These are phyloP conservation scores for Pinus tabuliformis DNA, from an alignment of 75 land plant species.

Conservation along the genomic window DNA sequence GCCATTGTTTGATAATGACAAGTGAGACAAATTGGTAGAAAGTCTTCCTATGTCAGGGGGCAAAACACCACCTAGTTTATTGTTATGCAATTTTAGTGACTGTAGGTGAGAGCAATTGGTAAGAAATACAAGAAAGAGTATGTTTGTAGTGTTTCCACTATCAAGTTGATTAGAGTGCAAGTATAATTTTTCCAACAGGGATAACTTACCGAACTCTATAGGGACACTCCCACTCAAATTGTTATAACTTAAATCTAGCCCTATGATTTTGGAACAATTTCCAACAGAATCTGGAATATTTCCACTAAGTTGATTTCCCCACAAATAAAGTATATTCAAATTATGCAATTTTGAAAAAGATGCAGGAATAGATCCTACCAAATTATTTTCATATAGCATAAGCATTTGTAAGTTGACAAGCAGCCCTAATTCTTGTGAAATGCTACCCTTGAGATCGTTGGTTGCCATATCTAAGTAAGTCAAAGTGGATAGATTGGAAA, in stretches of 20 bases:
- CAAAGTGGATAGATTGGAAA: slow-evolving; percentile 12
- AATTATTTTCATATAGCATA: no score
- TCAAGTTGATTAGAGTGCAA: neutral
- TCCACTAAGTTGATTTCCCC: slow-evolving; percentile 13
- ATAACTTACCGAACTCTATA: slow-evolving; percentile 16
- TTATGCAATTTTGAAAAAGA: no score
- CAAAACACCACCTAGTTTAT: neutral
- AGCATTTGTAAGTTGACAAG: slow-evolving; percentile 5
- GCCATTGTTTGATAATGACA: neutral
- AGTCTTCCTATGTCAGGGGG: neutral
- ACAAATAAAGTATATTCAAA: neutral
- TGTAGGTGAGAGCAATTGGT: neutral
- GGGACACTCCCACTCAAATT: slow-evolving; percentile 26
- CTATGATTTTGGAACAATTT: neutral
- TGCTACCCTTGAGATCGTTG: slow-evolving; percentile 32
- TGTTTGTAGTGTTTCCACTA: neutral
- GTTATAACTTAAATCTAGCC: slow-evolving; percentile 10
- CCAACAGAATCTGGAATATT: slow-evolving; percentile 15
- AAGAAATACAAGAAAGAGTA: neutral
- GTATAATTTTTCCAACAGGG: neutral
- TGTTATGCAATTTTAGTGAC: neutral
- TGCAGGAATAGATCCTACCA: no score
- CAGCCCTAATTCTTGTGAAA: slow-evolving; percentile 18
- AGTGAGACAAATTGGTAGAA: neutral
- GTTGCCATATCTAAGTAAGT: slow-evolving; percentile 14